Base-by-base conservation (phyloP, 495 filamentous ascomycete species). In the Alectoria sarmentosa region DNA sequence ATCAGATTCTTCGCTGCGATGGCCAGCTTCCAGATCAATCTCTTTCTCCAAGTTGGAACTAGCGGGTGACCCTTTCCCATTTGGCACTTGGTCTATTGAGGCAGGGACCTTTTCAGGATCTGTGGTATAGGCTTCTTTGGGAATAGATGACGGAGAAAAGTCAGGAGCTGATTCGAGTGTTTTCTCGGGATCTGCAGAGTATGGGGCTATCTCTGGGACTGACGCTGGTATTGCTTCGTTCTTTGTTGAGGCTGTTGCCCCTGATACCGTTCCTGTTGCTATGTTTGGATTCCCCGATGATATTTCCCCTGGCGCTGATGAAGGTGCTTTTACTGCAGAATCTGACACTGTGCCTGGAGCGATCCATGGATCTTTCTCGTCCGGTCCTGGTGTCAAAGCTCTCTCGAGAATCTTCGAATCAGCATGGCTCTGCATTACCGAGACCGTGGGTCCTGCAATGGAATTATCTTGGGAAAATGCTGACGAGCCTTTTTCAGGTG, bases 1-100 rank as follows among this genome's bases (percentile, higher is more conserved):
- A 30, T 26, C 52, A 15, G 54, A 48, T 15, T 39, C 41, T 17
- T 41, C 55, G 39, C 46, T 39, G 34, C 42, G n/a, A 38, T 64
- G 34, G 65, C 60, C 65, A 10, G 46, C 58, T 62, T 69, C 67
- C 5, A 69, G 37, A 38, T 69, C 67, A 6, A 56, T 36, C 15
- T 62, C 59, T 48, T 66, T 49, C n/a, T 61, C 64, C 21, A 52
- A 28, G 8, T 34, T 38, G 15, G 65, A 58, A 60, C 42, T 58
- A 14, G 44, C n/a, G 34, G 37, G 36, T 37, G 66, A 60, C 2
- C 37, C 23, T 46, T 70, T 66, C 19, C 62, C 46, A 26, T 55
- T 55, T 69, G 46, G 28, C 17, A 17, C 36, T 30, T 2, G 68
- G 66, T 10, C 46, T 28, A 34, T 32, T 21, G 30, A 55, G 49